Base-by-base conservation (phyloP, 1,284 basidiomycete genomes). In the Amylostereum areolatum region DNA sequence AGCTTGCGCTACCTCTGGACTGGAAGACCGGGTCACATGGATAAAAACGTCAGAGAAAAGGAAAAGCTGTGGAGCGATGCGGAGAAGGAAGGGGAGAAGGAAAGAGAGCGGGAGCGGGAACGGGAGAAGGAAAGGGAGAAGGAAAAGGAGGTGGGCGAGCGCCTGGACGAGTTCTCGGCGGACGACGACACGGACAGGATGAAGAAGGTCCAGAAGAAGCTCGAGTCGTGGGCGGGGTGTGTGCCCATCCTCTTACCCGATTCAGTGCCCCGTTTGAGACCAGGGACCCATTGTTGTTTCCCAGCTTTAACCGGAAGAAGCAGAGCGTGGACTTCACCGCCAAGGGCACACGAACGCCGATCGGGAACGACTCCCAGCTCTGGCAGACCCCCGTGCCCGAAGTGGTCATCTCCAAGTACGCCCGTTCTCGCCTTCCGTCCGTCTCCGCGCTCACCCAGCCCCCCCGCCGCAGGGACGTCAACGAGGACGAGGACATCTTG, bases 211-310 rank as follows among this genome's bases (percentile, higher is more conserved):
- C 80, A 83, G 62, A 79, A 75, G 53, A 88, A 83, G 64, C 66
- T 89, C 2, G 85, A 81, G 59, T 75, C 72, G 51, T 89, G 84
- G 85, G 67, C 85, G 31, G 77, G 75, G 84, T 85, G 57, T 49
- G 81, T 73, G 12, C 37, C 28, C 45, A 18, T 18, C 18, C 18
- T 18, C 18, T 18, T 18, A 18, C 18, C 18, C 18, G 18, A 34
- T 31, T 42, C 24, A 29, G 11, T 27, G 9, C 29, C n/a, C 12
- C 43, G 34, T 3, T 30, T 42, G 5, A 10, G n/a, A 27, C n/a
- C 12, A 9, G 10, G 3, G 18, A 37, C 42, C 46, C 27, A 50
- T 56, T 29, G 54, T 51, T 10, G 43, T 2, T 35, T 33, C 48
- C 11, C 51, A 68, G 68, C 35, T 53, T 67, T 34, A 61, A 62